Evolutionary conservation across 2,329 filamentous ascomycete genomes (phyloP).

Genomic region (Sporothrix inflata): DNA sequence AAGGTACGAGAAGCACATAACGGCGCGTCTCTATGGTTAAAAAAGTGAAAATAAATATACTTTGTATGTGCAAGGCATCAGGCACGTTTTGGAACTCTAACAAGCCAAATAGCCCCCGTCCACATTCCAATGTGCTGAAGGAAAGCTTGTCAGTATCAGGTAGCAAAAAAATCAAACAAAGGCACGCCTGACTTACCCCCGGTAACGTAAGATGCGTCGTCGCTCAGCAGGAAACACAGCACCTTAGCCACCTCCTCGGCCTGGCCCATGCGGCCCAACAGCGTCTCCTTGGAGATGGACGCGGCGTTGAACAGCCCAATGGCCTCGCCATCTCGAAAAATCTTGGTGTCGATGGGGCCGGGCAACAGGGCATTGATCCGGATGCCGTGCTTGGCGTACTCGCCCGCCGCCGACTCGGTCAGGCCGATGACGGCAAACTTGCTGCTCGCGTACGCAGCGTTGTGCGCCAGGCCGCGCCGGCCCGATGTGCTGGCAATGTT

Average conservation of each 20-base stretch:
- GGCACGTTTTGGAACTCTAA: too few relatives aligned
- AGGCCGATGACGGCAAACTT: conserved; percentile 31
- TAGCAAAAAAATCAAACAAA: not conserved
- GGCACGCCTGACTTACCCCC: not conserved
- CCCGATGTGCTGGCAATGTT: conserved; percentile 48
- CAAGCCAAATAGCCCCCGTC: too few relatives aligned
- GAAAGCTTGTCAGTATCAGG: too few relatives aligned
- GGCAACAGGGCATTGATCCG: conserved; percentile 27
- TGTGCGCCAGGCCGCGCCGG: conserved; percentile 39
- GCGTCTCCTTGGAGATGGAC: not conserved
- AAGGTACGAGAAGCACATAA: too few relatives aligned
- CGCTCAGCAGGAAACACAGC: conserved; percentile 18
- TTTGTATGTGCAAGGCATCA: too few relatives aligned
- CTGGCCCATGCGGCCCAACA: conserved; percentile 8
- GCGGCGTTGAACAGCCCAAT: not conserved
- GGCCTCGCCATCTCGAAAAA: conserved; percentile 9
- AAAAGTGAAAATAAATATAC: too few relatives aligned
- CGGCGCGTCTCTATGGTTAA: too few relatives aligned
- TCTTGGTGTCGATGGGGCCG: conserved; percentile 17
- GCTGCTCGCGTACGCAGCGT: conserved; percentile 31
- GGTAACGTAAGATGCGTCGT: conserved; percentile 20
- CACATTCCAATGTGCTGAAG: too few relatives aligned
- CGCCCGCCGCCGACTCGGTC: conserved; percentile 26
- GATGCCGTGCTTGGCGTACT: conserved; percentile 27
- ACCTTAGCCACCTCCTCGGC: conserved; percentile 21